phyloP scores from a whole-genome alignment of 257 asterid species.

The Hygrophila difformis region DNA sequence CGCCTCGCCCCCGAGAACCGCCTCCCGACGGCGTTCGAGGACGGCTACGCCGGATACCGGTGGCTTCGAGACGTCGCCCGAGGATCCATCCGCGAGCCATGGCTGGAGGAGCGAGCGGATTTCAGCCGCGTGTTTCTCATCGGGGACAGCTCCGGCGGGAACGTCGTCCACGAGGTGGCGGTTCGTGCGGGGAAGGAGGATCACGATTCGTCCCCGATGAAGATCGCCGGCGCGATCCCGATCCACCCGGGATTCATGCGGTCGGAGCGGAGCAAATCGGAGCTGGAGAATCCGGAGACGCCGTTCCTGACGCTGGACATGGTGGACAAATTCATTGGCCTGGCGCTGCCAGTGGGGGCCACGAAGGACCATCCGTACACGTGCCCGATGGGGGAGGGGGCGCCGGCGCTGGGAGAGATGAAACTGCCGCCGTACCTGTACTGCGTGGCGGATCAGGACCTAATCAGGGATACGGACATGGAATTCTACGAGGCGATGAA shows the following conservation, averaged over 20 bases:
- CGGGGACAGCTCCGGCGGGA: slow-evolving; percentile 70
- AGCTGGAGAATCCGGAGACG: slow-evolving; percentile 48
- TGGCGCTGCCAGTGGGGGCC: slow-evolving; percentile 53
- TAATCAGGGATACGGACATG: slow-evolving; percentile 36
- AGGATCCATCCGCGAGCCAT: slow-evolving; percentile 8
- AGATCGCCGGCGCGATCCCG: slow-evolving; percentile 45
- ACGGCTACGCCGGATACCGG: slow-evolving; percentile 28
- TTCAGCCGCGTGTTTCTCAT: slow-evolving; percentile 41
- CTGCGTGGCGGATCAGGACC: slow-evolving; percentile 54
- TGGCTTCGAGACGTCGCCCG: slow-evolving; percentile 35
- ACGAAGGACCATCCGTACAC: slow-evolving; percentile 56
- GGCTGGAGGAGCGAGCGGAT: slow-evolving; percentile 26
- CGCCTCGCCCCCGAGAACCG: slow-evolving; percentile 51
- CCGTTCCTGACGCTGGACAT: slow-evolving; percentile 47
- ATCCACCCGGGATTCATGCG: slow-evolving; percentile 56
- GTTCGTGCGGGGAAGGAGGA: slow-evolving; percentile 30
- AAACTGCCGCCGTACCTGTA: slow-evolving; percentile 49
- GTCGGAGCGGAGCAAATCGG: slow-evolving; percentile 46
- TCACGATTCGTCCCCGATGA: slow-evolving; percentile 20
- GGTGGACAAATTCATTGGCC: slow-evolving; percentile 43
- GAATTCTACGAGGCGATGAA: slow-evolving; percentile 45
- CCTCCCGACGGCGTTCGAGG: slow-evolving; percentile 42
- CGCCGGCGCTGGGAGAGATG: slow-evolving; percentile 30
- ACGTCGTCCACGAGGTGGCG: slow-evolving; percentile 54
- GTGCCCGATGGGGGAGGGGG: slow-evolving; percentile 55